Conservation (phyloP, 208 protist species). For the Acanthamoeba lenticulata region DNA sequence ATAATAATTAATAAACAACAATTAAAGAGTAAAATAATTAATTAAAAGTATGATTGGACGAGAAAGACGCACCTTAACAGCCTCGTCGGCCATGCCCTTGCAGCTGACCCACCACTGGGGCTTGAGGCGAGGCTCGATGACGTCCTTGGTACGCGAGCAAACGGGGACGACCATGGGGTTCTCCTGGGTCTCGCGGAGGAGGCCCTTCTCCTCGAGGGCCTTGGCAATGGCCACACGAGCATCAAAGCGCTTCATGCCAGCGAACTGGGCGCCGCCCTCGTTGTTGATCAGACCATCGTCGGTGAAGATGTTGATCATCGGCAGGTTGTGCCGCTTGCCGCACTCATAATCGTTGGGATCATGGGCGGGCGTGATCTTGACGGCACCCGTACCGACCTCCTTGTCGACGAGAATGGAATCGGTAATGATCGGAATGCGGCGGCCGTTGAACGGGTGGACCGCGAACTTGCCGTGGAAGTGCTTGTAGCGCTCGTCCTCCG, state of each 20-base stretch:
- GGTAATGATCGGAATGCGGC: constrained; percentile 95
- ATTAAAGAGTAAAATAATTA: not conserved
- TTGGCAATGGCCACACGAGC: constrained; percentile 93
- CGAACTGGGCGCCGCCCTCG: constrained; percentile 89
- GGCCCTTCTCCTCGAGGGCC: constrained; percentile 89
- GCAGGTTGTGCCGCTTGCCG: constrained; percentile 96
- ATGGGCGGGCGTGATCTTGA: constrained; percentile 98
- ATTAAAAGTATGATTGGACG: not conserved
- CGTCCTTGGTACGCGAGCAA: constrained; percentile 83
- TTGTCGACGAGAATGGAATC: constrained; percentile 97
- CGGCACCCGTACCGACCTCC: constrained; percentile 92
- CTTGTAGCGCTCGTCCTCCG: constrained; percentile 96
- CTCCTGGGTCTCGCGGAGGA: constrained; percentile 70
- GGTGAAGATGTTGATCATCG: constrained; percentile 95
- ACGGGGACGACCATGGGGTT: constrained; percentile 86
- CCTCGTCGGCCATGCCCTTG: constrained; percentile 80
- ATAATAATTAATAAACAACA: too few species aligned
- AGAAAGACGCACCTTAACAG: constrained; percentile 68
- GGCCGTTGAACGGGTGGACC: constrained; percentile 95
- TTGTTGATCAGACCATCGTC: constrained; percentile 94
- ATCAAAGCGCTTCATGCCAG: constrained; percentile 97
- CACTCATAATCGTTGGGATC: constrained; percentile 99
- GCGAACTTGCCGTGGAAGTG: constrained; percentile 95
- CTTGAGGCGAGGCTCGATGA: constrained; percentile 94
- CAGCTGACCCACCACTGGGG: constrained; percentile 99